phyloP scores from a whole-genome alignment of 2,329 filamentous ascomycete genomes.

The Teratosphaeria gauchensis region DNA sequence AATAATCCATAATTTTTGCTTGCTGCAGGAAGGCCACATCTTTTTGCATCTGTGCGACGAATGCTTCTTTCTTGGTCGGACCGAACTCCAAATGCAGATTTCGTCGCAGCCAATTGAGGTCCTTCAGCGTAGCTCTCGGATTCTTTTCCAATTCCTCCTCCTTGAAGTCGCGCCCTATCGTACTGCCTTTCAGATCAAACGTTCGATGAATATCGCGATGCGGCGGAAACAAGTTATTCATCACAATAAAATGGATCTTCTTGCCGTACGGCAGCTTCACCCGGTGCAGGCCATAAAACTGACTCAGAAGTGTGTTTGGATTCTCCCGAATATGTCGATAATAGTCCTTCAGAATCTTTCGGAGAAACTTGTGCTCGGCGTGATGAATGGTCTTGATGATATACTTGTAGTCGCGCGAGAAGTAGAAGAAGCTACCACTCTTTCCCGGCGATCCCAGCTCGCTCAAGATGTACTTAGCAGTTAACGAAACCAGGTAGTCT shows the following conservation, averaged over 20 bases:
- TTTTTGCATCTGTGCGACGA: constrained; percentile 76
- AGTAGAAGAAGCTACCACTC: constrained; percentile 99
- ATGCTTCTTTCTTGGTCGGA: constrained; percentile 75
- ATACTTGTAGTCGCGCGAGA: constrained; percentile 98
- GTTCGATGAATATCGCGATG: constrained; percentile 96
- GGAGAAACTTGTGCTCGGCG: constrained; percentile 77
- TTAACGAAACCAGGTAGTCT: constrained; percentile 96
- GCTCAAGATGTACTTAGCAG: constrained; percentile 96
- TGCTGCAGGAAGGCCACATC: constrained; percentile 81
- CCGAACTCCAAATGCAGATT: constrained; percentile 81
- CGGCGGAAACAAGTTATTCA: constrained; percentile 98
- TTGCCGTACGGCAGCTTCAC: constrained; percentile 97
- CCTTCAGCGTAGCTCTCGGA: constrained; percentile 86
- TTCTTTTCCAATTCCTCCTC: constrained; percentile 84
- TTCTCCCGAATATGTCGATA: constrained; percentile 88
- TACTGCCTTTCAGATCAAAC: constrained; percentile 94
- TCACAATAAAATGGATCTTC: constrained; percentile 98
- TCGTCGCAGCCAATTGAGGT: constrained; percentile 88
- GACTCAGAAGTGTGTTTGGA: constrained; percentile 91
- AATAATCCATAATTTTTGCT: constrained; percentile 98
- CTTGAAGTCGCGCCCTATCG: constrained; percentile 79
- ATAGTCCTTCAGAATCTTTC: constrained; percentile 80
- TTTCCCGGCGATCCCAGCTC: constrained; percentile 95
- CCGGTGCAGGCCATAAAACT: constrained; percentile 93
- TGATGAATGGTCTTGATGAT: constrained; percentile 99